Base-by-base conservation (phyloP, 1,284 basidiomycete genomes). In the Rhodotorula sp. region DNA sequence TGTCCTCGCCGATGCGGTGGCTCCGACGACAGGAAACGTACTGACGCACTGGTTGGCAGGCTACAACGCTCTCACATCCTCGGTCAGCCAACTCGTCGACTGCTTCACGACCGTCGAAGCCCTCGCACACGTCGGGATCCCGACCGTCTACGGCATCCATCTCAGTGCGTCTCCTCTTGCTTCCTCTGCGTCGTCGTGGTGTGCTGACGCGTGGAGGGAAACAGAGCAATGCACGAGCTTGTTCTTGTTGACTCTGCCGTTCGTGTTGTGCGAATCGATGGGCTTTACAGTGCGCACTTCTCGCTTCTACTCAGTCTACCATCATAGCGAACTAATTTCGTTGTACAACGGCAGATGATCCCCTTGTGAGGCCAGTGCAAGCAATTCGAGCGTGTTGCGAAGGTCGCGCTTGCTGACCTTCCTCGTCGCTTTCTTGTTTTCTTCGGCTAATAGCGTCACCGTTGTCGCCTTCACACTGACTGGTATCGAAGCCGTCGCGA, bases 391-490 rank as follows among this genome's bases (percentile, higher is more conserved):
- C 39, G 39, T 15, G 11, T 17, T 44, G 39, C 39, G 11, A 44
- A 44, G 39, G 39, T 44, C 39, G 13, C 39, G 13, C 53, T 10
- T 19, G 17, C 17, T 46, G 9, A 46, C 29, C 64, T 34, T 27
- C 22, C 4, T 13, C 44, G 10, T 8, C 56, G 10, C n/a, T 27
- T 29, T 20, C 17, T 5, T 44, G 36, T 17, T 24, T 22, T 27
- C 19, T 29, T 15, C 3, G 15, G 36, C 27, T 0, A 39, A n/a
- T 53, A 66, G 68, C 59, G 73, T 77, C 10, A 73, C 75, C 1
- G 57, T 77, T 32, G 72, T 75, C n/a, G 73, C 74, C 0, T 77
- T 76, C 67, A 77, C 74, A 0, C 66, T 78, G 2, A 72, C 77
- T 46, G 78, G 78, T 32, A 75, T 77, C 53, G 77, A 77, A 39